Base-by-base conservation (phyloP, 805 yeast genomes). In the Brettanomyces anomalus region DNA sequence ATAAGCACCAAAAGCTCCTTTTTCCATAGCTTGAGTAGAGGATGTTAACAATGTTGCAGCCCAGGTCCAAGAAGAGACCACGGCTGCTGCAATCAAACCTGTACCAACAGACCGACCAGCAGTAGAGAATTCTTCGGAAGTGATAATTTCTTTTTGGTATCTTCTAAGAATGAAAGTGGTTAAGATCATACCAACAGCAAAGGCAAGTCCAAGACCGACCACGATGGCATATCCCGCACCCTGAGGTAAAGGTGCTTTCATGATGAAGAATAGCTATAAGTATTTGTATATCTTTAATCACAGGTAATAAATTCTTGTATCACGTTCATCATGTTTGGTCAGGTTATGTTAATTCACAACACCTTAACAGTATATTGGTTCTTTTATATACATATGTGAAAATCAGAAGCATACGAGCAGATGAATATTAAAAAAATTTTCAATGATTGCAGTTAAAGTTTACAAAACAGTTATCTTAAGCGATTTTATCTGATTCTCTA, bases 61-160 rank as follows among this genome's bases (percentile, higher is more conserved):
- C 88, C 88, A 81, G 8, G 96, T 87, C 97, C 97, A 89, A 7
- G 90, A 80, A 11, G 90, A 80, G 7, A 88, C 96, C 26, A 89
- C 96, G 6, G 96, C 95, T 6, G 95, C 80, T 4, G 90, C 80
- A 48, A 87, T 81, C 50, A 89, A 68, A 39, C 93, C 93, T 0
- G 90, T 79, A 53, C 82, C 84, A 35, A 89, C 94, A 3, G 86
- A 71, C 58, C 96, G 75, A 50, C 96, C 96, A 31, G 96, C 96
- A 4, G 96, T 88, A 3, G 94, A 77, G 53, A 89, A 89, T 58
- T 88, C 96, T 65, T 89, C 97, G 4, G 96, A 88, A 5, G 95
- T 86, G 62, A 87, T 81, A 43, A 84, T 73, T 62, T 89, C 96
- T 53, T 77, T 76, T 57, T 86, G 89, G 61, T 88, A 89, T 38